Conservation (phyloP, 2,329 filamentous ascomycete species). For the Juglanconis oblonga region DNA sequence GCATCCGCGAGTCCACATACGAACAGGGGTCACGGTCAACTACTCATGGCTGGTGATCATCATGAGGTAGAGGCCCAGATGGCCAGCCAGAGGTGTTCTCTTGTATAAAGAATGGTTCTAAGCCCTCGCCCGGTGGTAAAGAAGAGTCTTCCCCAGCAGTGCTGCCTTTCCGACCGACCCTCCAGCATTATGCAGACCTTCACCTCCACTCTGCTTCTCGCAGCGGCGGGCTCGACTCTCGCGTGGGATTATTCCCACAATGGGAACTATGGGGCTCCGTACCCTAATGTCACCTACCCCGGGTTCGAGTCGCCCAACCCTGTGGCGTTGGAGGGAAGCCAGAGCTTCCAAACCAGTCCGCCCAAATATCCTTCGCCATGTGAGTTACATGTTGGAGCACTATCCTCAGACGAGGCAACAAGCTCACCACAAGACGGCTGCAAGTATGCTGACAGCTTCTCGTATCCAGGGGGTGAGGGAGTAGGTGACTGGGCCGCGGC, state of each 20-base stretch:
- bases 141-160: neutral
- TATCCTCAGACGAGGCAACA: neutral
- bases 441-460: neutral
- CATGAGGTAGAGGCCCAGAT: neutral
- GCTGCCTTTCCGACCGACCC: slow-evolving; percentile 10
- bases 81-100: neutral
- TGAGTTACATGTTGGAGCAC: neutral
- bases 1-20: neutral
- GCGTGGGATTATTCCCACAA: slow-evolving; percentile 9
- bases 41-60: neutral
- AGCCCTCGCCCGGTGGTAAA: neutral
- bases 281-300: neutral
- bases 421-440: neutral
- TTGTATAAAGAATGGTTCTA: neutral
- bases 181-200: slow-evolving; percentile 13
- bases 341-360: slow-evolving; percentile 5
- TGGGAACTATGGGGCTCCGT: slow-evolving; percentile 10
- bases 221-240: slow-evolving; percentile 4
- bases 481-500: slow-evolving; percentile 54
- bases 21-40: neutral
- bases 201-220: slow-evolving; percentile 8
- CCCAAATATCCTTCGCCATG: slow-evolving; percentile 12
- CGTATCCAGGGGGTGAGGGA: neutral
- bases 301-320: slow-evolving; percentile 12
- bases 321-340: slow-evolving; percentile 1